phyloP scores from a whole-genome alignment of 352 stramenopile genomes.

The Pythium monospermum region DNA sequence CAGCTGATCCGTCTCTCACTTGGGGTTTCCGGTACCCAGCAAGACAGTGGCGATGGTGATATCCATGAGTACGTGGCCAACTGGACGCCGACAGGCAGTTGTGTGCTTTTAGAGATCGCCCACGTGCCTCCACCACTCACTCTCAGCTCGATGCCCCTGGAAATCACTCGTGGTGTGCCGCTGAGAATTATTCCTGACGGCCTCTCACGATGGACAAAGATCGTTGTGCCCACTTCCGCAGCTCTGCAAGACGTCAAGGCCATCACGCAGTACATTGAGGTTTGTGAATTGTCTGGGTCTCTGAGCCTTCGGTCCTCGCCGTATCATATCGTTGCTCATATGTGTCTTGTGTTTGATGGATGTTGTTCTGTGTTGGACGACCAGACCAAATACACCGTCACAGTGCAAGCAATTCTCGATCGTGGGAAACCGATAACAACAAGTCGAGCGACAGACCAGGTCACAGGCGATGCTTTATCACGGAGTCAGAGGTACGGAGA shows the following conservation, averaged over 20 bases:
- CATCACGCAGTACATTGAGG: conserved; percentile 31
- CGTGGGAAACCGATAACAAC: conserved; percentile 1
- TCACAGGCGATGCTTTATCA: not conserved
- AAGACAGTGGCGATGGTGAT: too few species aligned
- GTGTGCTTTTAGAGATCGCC: not conserved
- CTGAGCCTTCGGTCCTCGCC: not conserved
- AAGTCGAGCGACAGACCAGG: too few species aligned
- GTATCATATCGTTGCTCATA: too few species aligned
- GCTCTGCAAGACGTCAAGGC: conserved; percentile 20
- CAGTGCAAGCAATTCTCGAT: not conserved
- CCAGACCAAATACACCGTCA: conserved; percentile 10
- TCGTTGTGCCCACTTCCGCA: conserved; percentile 20
- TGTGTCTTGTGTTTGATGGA: not conserved
- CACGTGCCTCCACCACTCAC: conserved; percentile 7
- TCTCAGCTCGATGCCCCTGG: conserved; percentile 20
- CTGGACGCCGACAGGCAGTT: not conserved
- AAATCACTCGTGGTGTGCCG: conserved; percentile 24
- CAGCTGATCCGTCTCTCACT: conserved; percentile 27
- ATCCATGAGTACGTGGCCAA: conserved; percentile 1
- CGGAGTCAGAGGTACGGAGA: too few species aligned
- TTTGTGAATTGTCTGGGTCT: too few species aligned
- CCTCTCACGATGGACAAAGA: conserved; percentile 33
- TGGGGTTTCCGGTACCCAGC: too few species aligned
- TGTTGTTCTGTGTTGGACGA: not conserved
- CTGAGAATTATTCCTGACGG: conserved; percentile 27